phyloP scores from a whole-genome alignment of 2,329 filamentous ascomycete genomes.

The Pezicula carpinea region DNA sequence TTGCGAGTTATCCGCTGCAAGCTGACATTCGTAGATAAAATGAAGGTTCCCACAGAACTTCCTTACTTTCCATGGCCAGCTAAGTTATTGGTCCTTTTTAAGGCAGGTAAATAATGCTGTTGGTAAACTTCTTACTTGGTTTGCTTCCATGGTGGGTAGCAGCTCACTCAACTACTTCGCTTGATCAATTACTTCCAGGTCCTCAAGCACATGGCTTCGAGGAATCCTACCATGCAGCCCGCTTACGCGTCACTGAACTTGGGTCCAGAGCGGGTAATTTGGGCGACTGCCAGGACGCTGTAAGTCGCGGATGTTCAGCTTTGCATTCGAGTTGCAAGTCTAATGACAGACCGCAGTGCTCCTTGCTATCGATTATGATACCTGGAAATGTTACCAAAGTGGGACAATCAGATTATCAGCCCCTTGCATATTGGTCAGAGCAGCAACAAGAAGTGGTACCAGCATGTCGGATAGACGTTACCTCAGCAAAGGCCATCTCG shows the following conservation, averaged over 20 bases:
- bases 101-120: no score
- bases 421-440: slow-evolving; percentile 7
- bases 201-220: no score
- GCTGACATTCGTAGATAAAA: no score
- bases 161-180: no score
- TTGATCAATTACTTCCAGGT: no score
- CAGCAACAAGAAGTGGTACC: slow-evolving; percentile 14
- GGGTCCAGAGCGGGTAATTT: not conserved
- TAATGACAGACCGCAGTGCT: not conserved
- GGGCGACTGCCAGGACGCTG: not conserved
- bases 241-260: not conserved
- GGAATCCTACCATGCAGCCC: no score
- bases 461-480: slow-evolving; percentile 16
- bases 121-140: no score
- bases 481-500: slow-evolving; percentile 12
- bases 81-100: no score
- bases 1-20: no score
- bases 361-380: not conserved
- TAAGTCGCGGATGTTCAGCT: not conserved
- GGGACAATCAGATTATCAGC: not conserved
- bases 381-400: not conserved
- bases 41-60: no score
- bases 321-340: not conserved
- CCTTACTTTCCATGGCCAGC: no score
- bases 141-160: no score